Conservation (phyloP, 208 protist species). For the Jaenimonas drosophilae region DNA sequence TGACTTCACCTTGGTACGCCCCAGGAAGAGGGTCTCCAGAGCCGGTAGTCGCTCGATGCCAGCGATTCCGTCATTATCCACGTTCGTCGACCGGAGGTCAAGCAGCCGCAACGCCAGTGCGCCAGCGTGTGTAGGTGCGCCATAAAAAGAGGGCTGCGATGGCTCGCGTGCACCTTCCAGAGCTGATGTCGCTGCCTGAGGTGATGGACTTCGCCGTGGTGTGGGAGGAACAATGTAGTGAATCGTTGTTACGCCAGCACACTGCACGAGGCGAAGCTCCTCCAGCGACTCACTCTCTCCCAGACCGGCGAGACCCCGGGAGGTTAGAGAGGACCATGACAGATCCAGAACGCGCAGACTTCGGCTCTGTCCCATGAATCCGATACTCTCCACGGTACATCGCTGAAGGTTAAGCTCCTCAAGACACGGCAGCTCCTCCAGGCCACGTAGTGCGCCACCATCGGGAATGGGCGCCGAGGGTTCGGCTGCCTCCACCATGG, state of each 20-base stretch:
- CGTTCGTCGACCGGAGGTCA: slow-evolving; percentile 1
- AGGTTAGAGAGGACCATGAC: background rate
- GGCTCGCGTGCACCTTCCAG: no score
- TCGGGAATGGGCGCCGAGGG: no score
- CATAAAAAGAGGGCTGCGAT: no score
- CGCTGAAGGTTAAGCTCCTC: background rate
- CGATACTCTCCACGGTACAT: slow-evolving; percentile 1
- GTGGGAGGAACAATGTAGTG: slow-evolving; percentile 1
- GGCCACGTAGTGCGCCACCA: background rate
- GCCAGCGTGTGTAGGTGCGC: no score
- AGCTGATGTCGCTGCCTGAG: no score
- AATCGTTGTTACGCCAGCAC: background rate
- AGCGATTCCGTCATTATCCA: slow-evolving; percentile 1
- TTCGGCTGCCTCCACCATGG: no score
- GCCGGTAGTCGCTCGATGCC: background rate
- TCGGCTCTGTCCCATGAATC: slow-evolving; percentile 1
- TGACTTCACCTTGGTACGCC: slow-evolving; percentile 1
- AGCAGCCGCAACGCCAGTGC: slow-evolving; percentile 1
- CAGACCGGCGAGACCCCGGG: slow-evolving; percentile 1
- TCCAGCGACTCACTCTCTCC: background rate
- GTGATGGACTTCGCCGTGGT: no score
- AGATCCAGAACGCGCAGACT: background rate
- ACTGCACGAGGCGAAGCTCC: background rate
- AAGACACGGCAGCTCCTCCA: slow-evolving; percentile 1
- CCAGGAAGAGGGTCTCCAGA: background rate